Conservation (phyloP, 2,329 filamentous ascomycete genomes). For the Alternaria sp. region DNA sequence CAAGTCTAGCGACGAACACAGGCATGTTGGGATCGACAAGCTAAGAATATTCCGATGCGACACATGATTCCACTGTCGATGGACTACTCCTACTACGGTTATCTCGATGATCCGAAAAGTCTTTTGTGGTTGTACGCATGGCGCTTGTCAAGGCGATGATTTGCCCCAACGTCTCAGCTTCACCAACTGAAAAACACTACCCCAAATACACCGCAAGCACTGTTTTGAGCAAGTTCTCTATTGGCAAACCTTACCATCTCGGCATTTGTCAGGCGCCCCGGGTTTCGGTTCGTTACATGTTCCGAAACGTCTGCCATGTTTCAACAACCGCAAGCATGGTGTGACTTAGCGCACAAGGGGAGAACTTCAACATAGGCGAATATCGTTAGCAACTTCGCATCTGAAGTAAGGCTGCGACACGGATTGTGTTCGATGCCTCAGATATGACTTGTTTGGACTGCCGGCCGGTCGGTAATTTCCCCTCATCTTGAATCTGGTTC, state of each 20-base stretch:
- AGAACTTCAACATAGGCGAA: conserved; percentile 6
- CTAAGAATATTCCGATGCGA: background rate
- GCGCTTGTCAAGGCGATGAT: background rate
- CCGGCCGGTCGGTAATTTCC: background rate
- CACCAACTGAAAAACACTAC: background rate
- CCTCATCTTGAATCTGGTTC: background rate
- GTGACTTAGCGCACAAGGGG: conserved; percentile 12
- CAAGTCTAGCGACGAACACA: background rate
- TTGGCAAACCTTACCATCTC: background rate
- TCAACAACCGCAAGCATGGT: conserved; percentile 12
- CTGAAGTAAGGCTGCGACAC: conserved; percentile 9
- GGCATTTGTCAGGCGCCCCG: conserved; percentile 1
- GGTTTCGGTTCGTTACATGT: conserved; percentile 9
- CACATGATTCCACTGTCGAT: background rate
- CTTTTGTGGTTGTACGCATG: background rate
- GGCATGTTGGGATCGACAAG: background rate
- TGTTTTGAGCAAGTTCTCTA: conserved; percentile 2
- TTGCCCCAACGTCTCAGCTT: background rate
- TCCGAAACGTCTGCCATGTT: conserved; percentile 21
- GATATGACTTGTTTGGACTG: background rate
- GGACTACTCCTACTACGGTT: background rate
- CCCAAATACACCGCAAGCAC: background rate
- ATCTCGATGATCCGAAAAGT: background rate
- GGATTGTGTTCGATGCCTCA: conserved; percentile 3
- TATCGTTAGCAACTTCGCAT: background rate